These are phyloP conservation scores for Scorias spongiosa DNA, from an alignment of 2,329 filamentous ascomycete genomes.

Conservation along the genomic window DNA sequence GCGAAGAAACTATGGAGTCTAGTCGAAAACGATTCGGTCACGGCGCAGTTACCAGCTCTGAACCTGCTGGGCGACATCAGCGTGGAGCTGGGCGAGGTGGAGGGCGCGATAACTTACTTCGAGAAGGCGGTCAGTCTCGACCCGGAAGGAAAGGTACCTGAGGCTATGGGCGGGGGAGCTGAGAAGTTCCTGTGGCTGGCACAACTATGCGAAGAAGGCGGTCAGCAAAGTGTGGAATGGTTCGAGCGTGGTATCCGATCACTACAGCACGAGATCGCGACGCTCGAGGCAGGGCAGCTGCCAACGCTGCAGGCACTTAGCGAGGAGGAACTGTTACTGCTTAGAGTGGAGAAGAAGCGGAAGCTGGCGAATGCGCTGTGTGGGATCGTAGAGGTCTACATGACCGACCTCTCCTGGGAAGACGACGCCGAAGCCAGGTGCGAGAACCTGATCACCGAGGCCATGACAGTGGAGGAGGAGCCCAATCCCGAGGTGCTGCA, in stretches of 20 bases:
- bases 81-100: conserved; percentile 68
- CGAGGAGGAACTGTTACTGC: conserved; percentile 22
- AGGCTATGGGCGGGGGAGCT: conserved; percentile 62
- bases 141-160: conserved; percentile 53
- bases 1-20: conserved; percentile 39
- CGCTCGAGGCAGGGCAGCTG: conserved; percentile 36
- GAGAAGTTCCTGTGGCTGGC: conserved; percentile 94
- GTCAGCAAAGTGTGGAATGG: conserved; percentile 44
- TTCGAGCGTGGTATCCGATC: conserved; percentile 55
- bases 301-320: conserved; percentile 16
- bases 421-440: conserved; percentile 78
- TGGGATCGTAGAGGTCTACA: conserved; percentile 90
- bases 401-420: conserved; percentile 75
- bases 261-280: conserved; percentile 55
- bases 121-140: conserved; percentile 60
- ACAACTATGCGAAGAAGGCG: conserved; percentile 59
- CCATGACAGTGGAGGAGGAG: conserved; percentile 66
- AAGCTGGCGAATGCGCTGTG: conserved; percentile 88
- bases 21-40: conserved; percentile 22
- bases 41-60: conserved; percentile 45
- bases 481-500: conserved; percentile 74
- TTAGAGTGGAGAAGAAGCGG: conserved; percentile 54
- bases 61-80: conserved; percentile 69
- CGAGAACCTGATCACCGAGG: conserved; percentile 79
- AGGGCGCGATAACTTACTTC: conserved; percentile 59